Base-by-base conservation (phyloP, 2,329 filamentous ascomycete species). In the Fonsecaea erecta region DNA sequence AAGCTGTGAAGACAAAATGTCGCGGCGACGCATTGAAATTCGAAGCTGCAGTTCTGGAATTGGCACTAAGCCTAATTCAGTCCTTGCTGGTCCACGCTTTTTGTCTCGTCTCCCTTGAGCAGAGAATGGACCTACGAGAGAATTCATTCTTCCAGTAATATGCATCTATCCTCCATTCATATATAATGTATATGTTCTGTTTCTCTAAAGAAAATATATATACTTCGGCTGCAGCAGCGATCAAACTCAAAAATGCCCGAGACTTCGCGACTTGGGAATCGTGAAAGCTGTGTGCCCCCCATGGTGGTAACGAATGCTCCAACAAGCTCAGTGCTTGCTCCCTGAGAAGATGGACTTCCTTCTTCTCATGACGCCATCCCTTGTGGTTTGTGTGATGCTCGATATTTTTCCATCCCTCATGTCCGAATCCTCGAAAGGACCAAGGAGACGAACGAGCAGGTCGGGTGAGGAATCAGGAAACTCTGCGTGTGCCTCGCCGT, bases 11-110 rank as follows among this genome's bases (percentile, higher is more conserved):
- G 12, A 57, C 18, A 57, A 57, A 57, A n/a, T 57, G 54, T 16
- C 21, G 54, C 48, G 26, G 43, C 7, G 16, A 12, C 2, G 51
- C 51, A 53, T 53, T 53, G 51, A 53, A 53, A 53, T 32, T 32
- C 51, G 28, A 37, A 14, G 52, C 16, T 37, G n/a, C 8, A 14
- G 52, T 6, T 30, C 8, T 28, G 57, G 18, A 57, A 9, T 11
- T 24, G 54, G 35, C 43, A 48, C 51, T 53, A 53, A 53, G 51
- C 51, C 51, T 53, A 53, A 53, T 53, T 21, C n/a, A n/a, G 11
- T 6, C 51, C 2, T 26, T 7, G 51, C 51, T n/a, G n/a, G n/a
- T n/a, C n/a, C n/a, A n/a, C n/a, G n/a, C n/a, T n/a, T n/a, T n/a
- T n/a, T n/a, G n/a, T n/a, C n/a, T n/a, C n/a, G n/a, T n/a, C 28